Evolutionary conservation across 139 green algal genomes (phyloP).

Genomic region (Auxenochlorella protothecoides): DNA sequence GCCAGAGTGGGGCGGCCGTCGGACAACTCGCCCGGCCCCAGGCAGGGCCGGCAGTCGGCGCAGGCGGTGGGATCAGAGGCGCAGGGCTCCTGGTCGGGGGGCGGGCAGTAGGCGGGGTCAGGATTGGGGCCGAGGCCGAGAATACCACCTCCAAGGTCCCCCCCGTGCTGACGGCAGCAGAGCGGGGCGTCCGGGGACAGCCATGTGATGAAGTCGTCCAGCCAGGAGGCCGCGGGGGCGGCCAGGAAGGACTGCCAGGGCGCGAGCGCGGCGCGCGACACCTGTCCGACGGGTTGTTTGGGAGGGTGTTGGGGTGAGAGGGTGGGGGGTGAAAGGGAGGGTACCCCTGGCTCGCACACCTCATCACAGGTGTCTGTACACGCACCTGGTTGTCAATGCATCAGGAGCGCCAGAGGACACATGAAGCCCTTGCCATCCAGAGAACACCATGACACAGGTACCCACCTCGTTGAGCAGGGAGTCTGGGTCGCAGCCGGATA

Average conservation of each 20-base stretch:
- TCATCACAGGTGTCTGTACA: not conserved
- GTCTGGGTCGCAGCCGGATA: conserved; percentile 57
- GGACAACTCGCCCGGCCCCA: conserved; percentile 20
- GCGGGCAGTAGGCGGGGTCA: conserved; percentile 36
- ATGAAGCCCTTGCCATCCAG: no score
- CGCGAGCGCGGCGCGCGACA: conserved; percentile 20
- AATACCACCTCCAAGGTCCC: not conserved
- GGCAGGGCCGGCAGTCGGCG: conserved; percentile 50
- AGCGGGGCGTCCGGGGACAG: conserved; percentile 47
- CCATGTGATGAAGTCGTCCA: conserved; percentile 91
- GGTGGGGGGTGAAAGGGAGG: conserved; percentile 5
- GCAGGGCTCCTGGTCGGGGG: conserved; percentile 66
- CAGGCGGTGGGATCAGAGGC: conserved; percentile 25
- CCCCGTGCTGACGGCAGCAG: not conserved
- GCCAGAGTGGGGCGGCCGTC: conserved; percentile 29
- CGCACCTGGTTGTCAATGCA: no score
- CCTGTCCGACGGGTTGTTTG: conserved; percentile 7
- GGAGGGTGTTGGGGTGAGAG: not conserved
- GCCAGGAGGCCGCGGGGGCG: conserved; percentile 69
- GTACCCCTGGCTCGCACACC: not conserved
- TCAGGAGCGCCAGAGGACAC: conserved; percentile 8
- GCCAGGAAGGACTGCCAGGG: conserved; percentile 48
- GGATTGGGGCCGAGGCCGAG: not conserved
- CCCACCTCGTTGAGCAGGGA: conserved; percentile 61
- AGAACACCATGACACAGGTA: no score